A percentile compares a stretch with the other conserved stretches of the same genome.
Evolutionary conservation across 1,139 yeast genomes (phyloP).

Genomic region (Geotrichum klebahnii): DNA sequence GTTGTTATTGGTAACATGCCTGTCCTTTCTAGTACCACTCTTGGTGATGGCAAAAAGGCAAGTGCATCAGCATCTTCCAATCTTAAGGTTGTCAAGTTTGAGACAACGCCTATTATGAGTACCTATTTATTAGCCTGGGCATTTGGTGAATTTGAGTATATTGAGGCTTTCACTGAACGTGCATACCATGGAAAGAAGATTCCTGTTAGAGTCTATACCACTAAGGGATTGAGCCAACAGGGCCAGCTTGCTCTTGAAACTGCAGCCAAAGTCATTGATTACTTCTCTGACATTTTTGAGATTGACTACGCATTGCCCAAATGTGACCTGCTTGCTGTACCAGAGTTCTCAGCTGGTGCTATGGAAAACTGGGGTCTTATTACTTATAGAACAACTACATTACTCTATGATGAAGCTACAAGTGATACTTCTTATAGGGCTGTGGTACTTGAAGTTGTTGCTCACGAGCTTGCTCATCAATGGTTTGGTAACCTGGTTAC

Average conservation of each 20-base stretch:
- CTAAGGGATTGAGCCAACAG: slow-evolving; percentile 60
- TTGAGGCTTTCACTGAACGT: slow-evolving; percentile 46
- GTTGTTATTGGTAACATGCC: slow-evolving; percentile 83
- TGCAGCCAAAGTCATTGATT: slow-evolving; percentile 63
- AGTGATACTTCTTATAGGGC: slow-evolving; percentile 66
- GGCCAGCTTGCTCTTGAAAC: slow-evolving; percentile 63
- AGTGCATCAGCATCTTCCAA: slow-evolving; percentile 32
- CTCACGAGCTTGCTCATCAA: slow-evolving; percentile 88
- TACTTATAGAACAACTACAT: slow-evolving; percentile 75
- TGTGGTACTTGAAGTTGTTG: slow-evolving; percentile 81
- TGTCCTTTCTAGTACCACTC: no score
- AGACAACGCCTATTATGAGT: slow-evolving; percentile 66
- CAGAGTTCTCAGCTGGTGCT: slow-evolving; percentile 80
- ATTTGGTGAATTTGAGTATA: slow-evolving; percentile 68
- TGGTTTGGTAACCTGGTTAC: slow-evolving; percentile 92
- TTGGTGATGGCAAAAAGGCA: slow-evolving; percentile 46
- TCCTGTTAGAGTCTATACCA: slow-evolving; percentile 69
- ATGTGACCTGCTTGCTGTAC: slow-evolving; percentile 78
- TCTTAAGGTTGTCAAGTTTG: slow-evolving; percentile 44
- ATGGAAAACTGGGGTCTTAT: slow-evolving; percentile 92
- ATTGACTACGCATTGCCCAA: slow-evolving; percentile 67
- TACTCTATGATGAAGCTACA: slow-evolving; percentile 62
- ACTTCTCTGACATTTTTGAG: slow-evolving; percentile 60
- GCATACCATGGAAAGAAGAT: slow-evolving; percentile 49
- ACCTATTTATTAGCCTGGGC: slow-evolving; percentile 76